Conservation (phyloP, 495 filamentous ascomycete genomes). For the Penicillium malachiteum region DNA sequence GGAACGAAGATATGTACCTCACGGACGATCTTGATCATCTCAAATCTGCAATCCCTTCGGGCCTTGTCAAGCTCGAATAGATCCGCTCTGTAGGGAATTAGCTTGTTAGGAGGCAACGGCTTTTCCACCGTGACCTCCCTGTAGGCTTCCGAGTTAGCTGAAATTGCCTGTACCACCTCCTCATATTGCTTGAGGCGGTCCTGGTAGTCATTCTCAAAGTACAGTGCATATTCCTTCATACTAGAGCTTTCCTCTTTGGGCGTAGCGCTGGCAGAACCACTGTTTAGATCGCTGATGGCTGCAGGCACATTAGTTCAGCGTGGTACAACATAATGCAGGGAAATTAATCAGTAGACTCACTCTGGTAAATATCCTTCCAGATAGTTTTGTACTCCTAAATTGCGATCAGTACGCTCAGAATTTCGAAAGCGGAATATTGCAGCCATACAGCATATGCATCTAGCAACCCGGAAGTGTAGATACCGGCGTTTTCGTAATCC, state of each 20-base stretch:
- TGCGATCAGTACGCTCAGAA: no score
- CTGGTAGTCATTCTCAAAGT: no score
- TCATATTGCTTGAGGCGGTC: no score
- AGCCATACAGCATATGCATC: slow-evolving; percentile 5
- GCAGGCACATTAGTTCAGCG: not conserved
- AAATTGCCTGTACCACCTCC: no score
- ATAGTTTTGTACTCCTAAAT: slow-evolving; percentile 3
- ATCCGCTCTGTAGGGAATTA: not conserved
- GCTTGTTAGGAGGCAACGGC: not conserved
- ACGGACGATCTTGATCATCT: slow-evolving; percentile 7
- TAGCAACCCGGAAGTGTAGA: slow-evolving; percentile 4
- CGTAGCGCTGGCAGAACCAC: no score
- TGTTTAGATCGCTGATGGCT: not conserved
- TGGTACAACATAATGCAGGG: not conserved
- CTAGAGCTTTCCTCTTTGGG: no score
- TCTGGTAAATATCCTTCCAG: slow-evolving; percentile 2
- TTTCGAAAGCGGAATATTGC: no score
- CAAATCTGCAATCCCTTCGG: slow-evolving; percentile 1
- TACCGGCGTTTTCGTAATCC: slow-evolving; percentile 8
- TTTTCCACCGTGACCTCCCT: not conserved
- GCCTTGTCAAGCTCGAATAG: not conserved
- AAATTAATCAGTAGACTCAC: no score
- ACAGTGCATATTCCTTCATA: no score
- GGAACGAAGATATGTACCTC: slow-evolving; percentile 9
- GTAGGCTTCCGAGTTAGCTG: not conserved